These are phyloP conservation scores for Neoboletus subvelutipes DNA, from an alignment of 768 basidiomycete genomes.

Conservation along the genomic window DNA sequence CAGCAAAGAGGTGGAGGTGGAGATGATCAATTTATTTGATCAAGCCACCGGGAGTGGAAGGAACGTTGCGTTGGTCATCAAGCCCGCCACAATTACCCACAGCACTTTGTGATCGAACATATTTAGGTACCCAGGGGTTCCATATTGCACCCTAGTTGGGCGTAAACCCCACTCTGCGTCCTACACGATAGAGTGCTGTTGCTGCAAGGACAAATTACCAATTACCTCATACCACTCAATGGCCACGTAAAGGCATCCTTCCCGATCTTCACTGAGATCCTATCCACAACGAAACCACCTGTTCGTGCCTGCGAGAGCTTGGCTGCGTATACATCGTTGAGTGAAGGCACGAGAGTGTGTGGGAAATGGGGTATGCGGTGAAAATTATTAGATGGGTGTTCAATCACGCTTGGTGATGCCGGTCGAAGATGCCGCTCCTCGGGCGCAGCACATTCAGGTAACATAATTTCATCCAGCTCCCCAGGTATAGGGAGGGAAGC, in stretches of 20 bases:
- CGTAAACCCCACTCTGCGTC: constrained; percentile 5
- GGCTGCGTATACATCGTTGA: constrained; percentile 51
- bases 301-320: constrained; percentile 42
- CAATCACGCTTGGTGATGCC: constrained; percentile 1
- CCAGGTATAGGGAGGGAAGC: constrained; percentile 1
- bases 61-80: constrained; percentile 64
- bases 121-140: constrained; percentile 7
- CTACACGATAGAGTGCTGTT: constrained; percentile 6
- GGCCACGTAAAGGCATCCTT: constrained; percentile 58
- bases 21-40: constrained; percentile 67
- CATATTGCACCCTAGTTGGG: neutral
- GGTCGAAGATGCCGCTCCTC: constrained; percentile 7
- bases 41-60: constrained; percentile 70
- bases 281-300: constrained; percentile 51
- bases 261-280: constrained; percentile 67
- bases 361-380: constrained; percentile 55
- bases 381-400: constrained; percentile 31
- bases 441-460: neutral
- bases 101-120: neutral
- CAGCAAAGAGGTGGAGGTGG: constrained; percentile 35
- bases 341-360: constrained; percentile 39
- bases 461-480: constrained; percentile 3
- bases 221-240: constrained; percentile 22
- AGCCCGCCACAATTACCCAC: constrained; percentile 27
- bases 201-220: constrained; percentile 8